Conservation (phyloP, 805 yeast species). For the Saccharomycopsis olivae region DNA sequence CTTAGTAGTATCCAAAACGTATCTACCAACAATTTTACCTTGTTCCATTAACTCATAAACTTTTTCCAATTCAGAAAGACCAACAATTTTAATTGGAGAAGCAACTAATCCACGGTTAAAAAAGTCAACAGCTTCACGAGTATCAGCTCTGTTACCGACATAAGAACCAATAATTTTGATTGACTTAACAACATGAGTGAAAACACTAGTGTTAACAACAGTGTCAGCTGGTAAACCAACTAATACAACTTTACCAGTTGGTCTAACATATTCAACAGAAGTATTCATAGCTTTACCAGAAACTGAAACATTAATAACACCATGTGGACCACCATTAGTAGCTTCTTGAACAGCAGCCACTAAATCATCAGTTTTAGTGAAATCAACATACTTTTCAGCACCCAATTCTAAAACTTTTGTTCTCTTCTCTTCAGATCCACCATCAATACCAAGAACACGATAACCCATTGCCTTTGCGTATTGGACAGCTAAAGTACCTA, state of each 20-base stretch:
- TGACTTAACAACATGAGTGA: conserved; percentile 44
- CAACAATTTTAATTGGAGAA: conserved; percentile 46
- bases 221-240: conserved; percentile 60
- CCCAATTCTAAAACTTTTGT: conserved; percentile 47
- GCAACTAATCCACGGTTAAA: conserved; percentile 40
- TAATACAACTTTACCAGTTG: conserved; percentile 49
- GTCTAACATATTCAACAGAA: conserved; percentile 50
- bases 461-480: conserved; percentile 71
- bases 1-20: conserved; percentile 44
- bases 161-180: conserved; percentile 45
- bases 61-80: conserved; percentile 37
- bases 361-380: conserved; percentile 43
- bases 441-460: conserved; percentile 63
- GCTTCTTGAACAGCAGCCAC: conserved; percentile 43
- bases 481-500: conserved; percentile 65
- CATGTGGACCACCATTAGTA: conserved; percentile 70
- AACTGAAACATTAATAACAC: conserved; percentile 66
- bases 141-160: conserved; percentile 53
- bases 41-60: conserved; percentile 47
- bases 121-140: conserved; percentile 48
- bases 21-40: conserved; percentile 54
- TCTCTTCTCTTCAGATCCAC: conserved; percentile 49
- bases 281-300: conserved; percentile 56
- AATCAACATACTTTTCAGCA: conserved; percentile 55
- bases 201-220: conserved; percentile 39